Evolutionary conservation across 2,329 filamentous ascomycete genomes (phyloP).

Genomic region (Pezicula carpinea): DNA sequence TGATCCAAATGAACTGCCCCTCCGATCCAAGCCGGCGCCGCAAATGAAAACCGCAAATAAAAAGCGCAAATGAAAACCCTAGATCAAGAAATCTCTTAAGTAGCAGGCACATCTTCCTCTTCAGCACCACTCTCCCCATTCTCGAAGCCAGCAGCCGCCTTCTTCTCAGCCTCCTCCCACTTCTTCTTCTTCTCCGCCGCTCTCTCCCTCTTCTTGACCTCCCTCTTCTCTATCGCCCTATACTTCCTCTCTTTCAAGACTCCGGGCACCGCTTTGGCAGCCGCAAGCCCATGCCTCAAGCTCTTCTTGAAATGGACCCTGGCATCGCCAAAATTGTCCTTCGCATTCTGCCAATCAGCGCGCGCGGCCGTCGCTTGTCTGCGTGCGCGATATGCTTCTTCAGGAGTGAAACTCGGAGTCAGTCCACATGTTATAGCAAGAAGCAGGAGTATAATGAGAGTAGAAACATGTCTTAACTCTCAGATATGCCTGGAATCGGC

Average conservation of each 20-base stretch:
- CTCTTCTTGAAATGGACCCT: slow-evolving; percentile 4
- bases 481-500: too few relatives aligned
- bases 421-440: too few relatives aligned
- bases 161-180: slow-evolving; percentile 17
- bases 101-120: neutral
- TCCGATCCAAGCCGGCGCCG: neutral
- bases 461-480: too few relatives aligned
- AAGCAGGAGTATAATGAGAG: too few relatives aligned
- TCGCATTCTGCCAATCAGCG: slow-evolving; percentile 14
- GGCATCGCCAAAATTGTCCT: slow-evolving; percentile 14
- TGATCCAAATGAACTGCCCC: neutral
- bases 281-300: slow-evolving; percentile 5
- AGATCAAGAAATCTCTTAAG: neutral
- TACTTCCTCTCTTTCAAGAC: slow-evolving; percentile 35
- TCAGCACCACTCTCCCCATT: neutral
- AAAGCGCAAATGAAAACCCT: neutral
- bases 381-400: slow-evolving; percentile 20
- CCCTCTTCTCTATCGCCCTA: slow-evolving; percentile 28
- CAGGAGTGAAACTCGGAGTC: too few relatives aligned
- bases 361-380: slow-evolving; percentile 16
- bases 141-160: slow-evolving; percentile 1
- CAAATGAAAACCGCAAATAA: neutral
- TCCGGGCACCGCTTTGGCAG: slow-evolving; percentile 11
- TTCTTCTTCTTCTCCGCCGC: slow-evolving; percentile 23
- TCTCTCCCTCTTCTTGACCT: slow-evolving; percentile 25